Evolutionary conservation across 2,329 filamentous ascomycete genomes (phyloP).

Genomic region (Talaromyces funiculosus): DNA sequence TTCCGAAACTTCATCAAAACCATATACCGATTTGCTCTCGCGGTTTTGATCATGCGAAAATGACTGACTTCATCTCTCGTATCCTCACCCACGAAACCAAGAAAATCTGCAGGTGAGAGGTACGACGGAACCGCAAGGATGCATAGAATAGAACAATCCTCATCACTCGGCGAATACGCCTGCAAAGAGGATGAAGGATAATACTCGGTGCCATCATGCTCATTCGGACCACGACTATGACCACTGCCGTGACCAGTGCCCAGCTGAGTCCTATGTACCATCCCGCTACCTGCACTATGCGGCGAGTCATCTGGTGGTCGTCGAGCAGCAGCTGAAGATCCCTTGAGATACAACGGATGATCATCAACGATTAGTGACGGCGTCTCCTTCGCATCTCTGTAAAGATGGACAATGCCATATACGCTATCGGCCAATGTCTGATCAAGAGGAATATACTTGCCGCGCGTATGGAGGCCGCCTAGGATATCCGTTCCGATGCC

Average conservation of each 20-base stretch:
- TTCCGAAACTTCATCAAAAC: conserved; percentile 91
- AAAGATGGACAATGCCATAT: conserved; percentile 92
- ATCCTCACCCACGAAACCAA: conserved; percentile 84
- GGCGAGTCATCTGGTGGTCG: conserved; percentile 21
- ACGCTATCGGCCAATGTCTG: conserved; percentile 70
- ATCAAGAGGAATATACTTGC: conserved; percentile 66
- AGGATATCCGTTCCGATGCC: conserved; percentile 47
- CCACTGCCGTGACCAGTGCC: not conserved
- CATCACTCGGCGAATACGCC: conserved; percentile 23
- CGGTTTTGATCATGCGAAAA: conserved; percentile 89
- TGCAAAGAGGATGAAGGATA: conserved; percentile 7
- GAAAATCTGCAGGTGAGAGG: conserved; percentile 81
- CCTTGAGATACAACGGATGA: conserved; percentile 37
- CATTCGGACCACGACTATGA: conserved; percentile 11
- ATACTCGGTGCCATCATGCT: conserved; percentile 6
- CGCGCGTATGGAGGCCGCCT: conserved; percentile 74
- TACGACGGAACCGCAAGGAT: conserved; percentile 93
- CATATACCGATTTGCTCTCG: conserved; percentile 83
- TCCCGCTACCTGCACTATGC: conserved; percentile 16
- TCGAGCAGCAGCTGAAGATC: conserved; percentile 32
- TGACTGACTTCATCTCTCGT: conserved; percentile 84
- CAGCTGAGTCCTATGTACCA: conserved; percentile 4
- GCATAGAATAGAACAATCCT: conserved; percentile 79
- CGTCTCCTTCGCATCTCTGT: conserved; percentile 75
- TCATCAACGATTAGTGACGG: conserved; percentile 49